These are phyloP conservation scores for Xerocomellus intermedius DNA, from an alignment of 768 basidiomycete species.

Conservation along the genomic window DNA sequence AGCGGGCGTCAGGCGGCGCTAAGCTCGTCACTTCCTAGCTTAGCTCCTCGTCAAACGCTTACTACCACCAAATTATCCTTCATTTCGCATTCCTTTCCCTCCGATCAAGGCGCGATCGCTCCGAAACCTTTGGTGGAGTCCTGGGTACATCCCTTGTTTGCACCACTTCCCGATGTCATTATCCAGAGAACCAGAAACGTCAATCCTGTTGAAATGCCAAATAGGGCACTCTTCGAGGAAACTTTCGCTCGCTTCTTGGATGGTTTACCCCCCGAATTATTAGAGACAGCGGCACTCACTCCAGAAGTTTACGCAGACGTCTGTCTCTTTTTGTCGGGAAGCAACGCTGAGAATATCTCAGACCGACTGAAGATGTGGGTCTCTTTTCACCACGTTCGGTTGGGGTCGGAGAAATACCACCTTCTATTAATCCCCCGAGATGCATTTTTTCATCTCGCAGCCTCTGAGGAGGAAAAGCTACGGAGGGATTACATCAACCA, in stretches of 20 bases:
- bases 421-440: slow-evolving; percentile 63
- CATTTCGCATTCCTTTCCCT: slow-evolving; percentile 41
- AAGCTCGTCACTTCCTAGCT: slow-evolving; percentile 22
- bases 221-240: slow-evolving; percentile 51
- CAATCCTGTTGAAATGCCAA: slow-evolving; percentile 60
- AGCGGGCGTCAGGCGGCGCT: slow-evolving; percentile 17
- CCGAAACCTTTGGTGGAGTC: slow-evolving; percentile 49
- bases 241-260: slow-evolving; percentile 47
- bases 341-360: slow-evolving; percentile 31
- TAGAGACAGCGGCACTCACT: slow-evolving; percentile 58
- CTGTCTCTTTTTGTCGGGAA: slow-evolving; percentile 45
- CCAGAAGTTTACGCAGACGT: slow-evolving; percentile 54
- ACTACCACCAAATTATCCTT: slow-evolving; percentile 38
- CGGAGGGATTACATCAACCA: slow-evolving; percentile 46
- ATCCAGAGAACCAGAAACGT: slow-evolving; percentile 52
- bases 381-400: slow-evolving; percentile 56
- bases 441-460: slow-evolving; percentile 50
- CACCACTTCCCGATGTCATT: slow-evolving; percentile 57
- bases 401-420: slow-evolving; percentile 57
- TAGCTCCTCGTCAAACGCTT: slow-evolving; percentile 24
- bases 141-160: slow-evolving; percentile 58
- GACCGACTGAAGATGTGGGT: slow-evolving; percentile 53
- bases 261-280: slow-evolving; percentile 51
- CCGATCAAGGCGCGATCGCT: slow-evolving; percentile 38
- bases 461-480: slow-evolving; percentile 49